A percentile compares a stretch with the other conserved stretches of the same genome.
These are phyloP conservation scores for Monascus purpureus DNA, from an alignment of 495 filamentous ascomycete genomes.

Conservation along the genomic window DNA sequence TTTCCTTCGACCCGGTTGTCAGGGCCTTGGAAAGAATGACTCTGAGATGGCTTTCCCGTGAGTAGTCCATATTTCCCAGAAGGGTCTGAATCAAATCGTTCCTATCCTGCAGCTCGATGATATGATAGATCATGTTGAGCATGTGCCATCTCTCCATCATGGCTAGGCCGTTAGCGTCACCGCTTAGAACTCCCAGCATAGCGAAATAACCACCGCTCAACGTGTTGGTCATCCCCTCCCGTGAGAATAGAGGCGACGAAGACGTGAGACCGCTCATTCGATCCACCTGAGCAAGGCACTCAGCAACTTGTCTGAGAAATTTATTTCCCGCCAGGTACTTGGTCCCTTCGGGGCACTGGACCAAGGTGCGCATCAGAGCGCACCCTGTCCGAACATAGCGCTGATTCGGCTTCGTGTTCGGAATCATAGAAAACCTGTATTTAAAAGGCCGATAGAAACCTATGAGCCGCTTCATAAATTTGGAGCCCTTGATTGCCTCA, in stretches of 20 bases:
- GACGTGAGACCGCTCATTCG: slow-evolving; percentile 84
- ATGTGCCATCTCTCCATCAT: slow-evolving; percentile 96
- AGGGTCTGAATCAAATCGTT: slow-evolving; percentile 82
- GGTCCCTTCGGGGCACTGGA: slow-evolving; percentile 72
- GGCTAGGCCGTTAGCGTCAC: slow-evolving; percentile 62
- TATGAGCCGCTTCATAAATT: slow-evolving; percentile 87
- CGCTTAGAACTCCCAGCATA: slow-evolving; percentile 74
- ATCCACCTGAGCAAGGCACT: slow-evolving; percentile 89
- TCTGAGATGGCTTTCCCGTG: slow-evolving; percentile 72
- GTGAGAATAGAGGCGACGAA: slow-evolving; percentile 73
- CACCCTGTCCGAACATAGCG: slow-evolving; percentile 86
- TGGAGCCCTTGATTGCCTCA: slow-evolving; percentile 87
- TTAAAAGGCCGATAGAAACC: slow-evolving; percentile 97
- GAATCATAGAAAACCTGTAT: slow-evolving; percentile 74
- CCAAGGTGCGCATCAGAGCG: slow-evolving; percentile 67
- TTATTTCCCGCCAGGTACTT: slow-evolving; percentile 85
- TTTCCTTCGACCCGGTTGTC: slow-evolving; percentile 80
- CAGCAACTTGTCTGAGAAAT: slow-evolving; percentile 79
- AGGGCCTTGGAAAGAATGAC: slow-evolving; percentile 88
- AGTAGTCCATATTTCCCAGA: slow-evolving; percentile 83
- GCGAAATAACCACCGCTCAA: slow-evolving; percentile 87
- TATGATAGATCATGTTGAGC: slow-evolving; percentile 98
- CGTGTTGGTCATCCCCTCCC: slow-evolving; percentile 66
- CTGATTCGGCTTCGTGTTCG: slow-evolving; percentile 82
- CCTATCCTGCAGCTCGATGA: slow-evolving; percentile 77